phyloP scores from a whole-genome alignment of 371 early-diverging fungal species.

The Lichtheimia ornata region DNA sequence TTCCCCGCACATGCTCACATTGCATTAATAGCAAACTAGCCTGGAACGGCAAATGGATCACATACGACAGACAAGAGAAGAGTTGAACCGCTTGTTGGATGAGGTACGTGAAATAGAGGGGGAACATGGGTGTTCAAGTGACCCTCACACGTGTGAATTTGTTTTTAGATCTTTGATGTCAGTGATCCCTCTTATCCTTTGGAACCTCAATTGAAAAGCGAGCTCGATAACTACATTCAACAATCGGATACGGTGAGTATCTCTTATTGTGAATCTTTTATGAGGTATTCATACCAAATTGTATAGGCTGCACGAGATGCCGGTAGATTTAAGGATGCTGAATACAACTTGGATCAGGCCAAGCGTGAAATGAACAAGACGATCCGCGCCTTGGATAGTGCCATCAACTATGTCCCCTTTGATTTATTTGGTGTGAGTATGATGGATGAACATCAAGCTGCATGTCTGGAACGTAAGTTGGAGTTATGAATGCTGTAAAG shows the following conservation, averaged over 20 bases:
- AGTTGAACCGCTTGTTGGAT: conserved; percentile 12
- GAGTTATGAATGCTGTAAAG: background rate
- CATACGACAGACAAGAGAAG: background rate
- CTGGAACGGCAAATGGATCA: conserved; percentile 17
- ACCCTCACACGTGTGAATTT: too few relatives aligned
- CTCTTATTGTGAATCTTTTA: background rate
- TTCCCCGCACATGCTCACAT: too few relatives aligned
- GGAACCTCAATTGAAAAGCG: conserved; percentile 32
- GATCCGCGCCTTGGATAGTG: conserved; percentile 24
- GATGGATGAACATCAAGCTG: conserved; percentile 37
- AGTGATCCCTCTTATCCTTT: conserved; percentile 23
- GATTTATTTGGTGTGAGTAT: conserved; percentile 41
- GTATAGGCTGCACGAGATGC: conserved; percentile 38
- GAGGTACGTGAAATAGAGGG: conserved; percentile 10
- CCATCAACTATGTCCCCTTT: conserved; percentile 35
- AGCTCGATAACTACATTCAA: conserved; percentile 29
- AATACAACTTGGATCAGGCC: conserved; percentile 26
- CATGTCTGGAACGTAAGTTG: conserved; percentile 34
- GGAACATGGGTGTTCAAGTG: background rate
- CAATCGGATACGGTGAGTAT: conserved; percentile 27
- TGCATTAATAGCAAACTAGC: conserved; percentile 10
- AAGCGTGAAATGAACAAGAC: conserved; percentile 23
- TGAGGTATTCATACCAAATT: background rate
- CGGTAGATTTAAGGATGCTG: conserved; percentile 29
- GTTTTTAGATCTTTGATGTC: conserved; percentile 29